Percentiles rank a stretch among this genome's conserved stretches.
These are phyloP conservation scores for Amborella trichopoda DNA, from an alignment of 164 flowering plant genomes.

Conservation along the genomic window DNA sequence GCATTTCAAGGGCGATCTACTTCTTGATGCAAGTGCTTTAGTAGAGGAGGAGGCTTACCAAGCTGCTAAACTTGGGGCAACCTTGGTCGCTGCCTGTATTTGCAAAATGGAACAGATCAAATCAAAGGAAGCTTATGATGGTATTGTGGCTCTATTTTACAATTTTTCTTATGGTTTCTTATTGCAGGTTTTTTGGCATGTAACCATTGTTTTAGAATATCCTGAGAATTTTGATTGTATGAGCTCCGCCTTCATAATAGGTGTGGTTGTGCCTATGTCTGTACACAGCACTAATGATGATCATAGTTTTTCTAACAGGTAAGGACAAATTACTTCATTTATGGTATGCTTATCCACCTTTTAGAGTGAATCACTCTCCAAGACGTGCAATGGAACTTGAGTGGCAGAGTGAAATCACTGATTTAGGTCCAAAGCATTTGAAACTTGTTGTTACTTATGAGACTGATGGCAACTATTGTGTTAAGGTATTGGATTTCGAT, in stretches of 20 bases:
- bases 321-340: slow-evolving; percentile 26
- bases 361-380: slow-evolving; percentile 68
- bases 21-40: slow-evolving; percentile 33
- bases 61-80: slow-evolving; percentile 44
- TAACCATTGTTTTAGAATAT: too few relatives aligned
- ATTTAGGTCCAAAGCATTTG: slow-evolving; percentile 22
- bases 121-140: slow-evolving; percentile 23
- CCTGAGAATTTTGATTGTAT: too few relatives aligned
- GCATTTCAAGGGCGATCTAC: slow-evolving; percentile 60
- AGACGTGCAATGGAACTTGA: slow-evolving; percentile 55
- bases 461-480: slow-evolving; percentile 57
- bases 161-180: too few relatives aligned
- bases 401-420: slow-evolving; percentile 50
- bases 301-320: too few relatives aligned
- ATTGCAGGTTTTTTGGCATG: too few relatives aligned
- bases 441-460: slow-evolving; percentile 33
- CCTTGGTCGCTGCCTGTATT: slow-evolving; percentile 71
- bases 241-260: too few relatives aligned
- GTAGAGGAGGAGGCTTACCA: slow-evolving; percentile 25
- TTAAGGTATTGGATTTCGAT: slow-evolving; percentile 40
- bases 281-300: too few relatives aligned
- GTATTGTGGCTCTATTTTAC: slow-evolving; percentile 17
- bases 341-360: slow-evolving; percentile 85
- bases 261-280: too few relatives aligned
- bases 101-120: slow-evolving; percentile 39